phyloP scores from a whole-genome alignment of 768 basidiomycete genomes.

The Macrolepiota dolichaula region DNA sequence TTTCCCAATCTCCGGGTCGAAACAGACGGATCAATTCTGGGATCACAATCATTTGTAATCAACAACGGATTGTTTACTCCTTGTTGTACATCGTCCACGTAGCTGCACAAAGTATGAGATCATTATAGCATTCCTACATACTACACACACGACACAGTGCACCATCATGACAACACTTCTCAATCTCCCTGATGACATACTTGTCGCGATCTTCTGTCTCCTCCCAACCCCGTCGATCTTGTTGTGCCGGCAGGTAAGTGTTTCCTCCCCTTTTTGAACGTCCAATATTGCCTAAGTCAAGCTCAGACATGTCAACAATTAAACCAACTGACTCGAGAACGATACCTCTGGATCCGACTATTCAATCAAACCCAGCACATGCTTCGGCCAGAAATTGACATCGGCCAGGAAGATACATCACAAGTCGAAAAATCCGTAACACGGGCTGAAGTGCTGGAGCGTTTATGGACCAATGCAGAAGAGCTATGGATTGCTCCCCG shows the following conservation, averaged over 20 bases:
- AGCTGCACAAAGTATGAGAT: too few relatives aligned
- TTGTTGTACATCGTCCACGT: too few relatives aligned
- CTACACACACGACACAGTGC: background rate
- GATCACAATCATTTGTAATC: too few relatives aligned
- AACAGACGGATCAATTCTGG: too few relatives aligned
- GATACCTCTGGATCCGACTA: background rate
- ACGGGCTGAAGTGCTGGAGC: background rate
- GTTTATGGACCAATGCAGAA: background rate
- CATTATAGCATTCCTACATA: too few relatives aligned
- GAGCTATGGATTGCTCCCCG: background rate
- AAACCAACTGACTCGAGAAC: background rate
- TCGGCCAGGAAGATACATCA: background rate
- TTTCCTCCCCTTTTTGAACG: background rate
- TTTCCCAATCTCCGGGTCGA: too few relatives aligned
- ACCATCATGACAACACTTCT: background rate
- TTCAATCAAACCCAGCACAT: background rate
- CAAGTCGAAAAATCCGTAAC: background rate
- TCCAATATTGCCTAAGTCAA: background rate
- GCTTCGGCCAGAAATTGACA: background rate
- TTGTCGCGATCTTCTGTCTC: background rate
- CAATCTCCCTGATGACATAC: background rate
- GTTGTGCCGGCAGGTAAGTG: background rate
- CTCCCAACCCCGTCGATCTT: background rate
- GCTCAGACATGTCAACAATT: background rate
- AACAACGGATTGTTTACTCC: too few relatives aligned